A percentile compares a stretch with the other conserved stretches of the same genome.
Evolutionary conservation across 768 basidiomycete genomes (phyloP).

Genomic region (Krasilnikovozyma curviuscula): DNA sequence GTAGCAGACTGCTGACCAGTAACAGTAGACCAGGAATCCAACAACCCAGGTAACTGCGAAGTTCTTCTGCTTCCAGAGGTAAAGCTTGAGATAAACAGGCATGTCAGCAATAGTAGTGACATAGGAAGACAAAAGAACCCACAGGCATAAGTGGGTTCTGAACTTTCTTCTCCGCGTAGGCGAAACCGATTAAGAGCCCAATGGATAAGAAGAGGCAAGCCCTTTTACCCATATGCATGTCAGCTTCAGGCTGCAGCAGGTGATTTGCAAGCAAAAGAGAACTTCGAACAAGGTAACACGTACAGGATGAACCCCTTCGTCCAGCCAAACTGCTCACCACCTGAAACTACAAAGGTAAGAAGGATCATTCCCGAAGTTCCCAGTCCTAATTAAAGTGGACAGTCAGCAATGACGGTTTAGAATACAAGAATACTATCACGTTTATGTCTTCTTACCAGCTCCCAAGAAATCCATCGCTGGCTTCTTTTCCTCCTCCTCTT

Average conservation of each 20-base stretch:
- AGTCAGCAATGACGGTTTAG: too few species aligned
- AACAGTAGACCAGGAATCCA: slow-evolving; percentile 13
- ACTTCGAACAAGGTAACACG: too few species aligned
- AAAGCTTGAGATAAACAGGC: background rate
- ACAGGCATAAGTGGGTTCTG: slow-evolving; percentile 13
- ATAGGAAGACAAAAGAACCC: background rate
- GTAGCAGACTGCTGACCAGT: too few species aligned
- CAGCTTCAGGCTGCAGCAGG: too few species aligned
- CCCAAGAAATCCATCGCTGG: slow-evolving; percentile 13
- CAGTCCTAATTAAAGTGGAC: too few species aligned
- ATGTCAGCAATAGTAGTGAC: background rate
- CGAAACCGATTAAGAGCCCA: slow-evolving; percentile 7
- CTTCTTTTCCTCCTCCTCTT: background rate
- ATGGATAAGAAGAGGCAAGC: slow-evolving; percentile 5
- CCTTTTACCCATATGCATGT: background rate
- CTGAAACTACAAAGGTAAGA: slow-evolving; percentile 7
- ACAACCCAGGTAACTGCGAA: slow-evolving; percentile 13
- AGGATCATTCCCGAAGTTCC: slow-evolving; percentile 11
- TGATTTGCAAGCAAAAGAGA: too few species aligned
- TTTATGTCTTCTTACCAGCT: too few species aligned
- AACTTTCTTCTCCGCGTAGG: slow-evolving; percentile 12
- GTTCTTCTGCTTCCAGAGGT: background rate
- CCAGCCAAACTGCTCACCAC: slow-evolving; percentile 10
- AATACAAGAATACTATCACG: too few species aligned
- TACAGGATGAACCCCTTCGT: too few species aligned